These are phyloP conservation scores for Zelonia costaricensis DNA, from an alignment of 208 protist genomes.

Conservation along the genomic window DNA sequence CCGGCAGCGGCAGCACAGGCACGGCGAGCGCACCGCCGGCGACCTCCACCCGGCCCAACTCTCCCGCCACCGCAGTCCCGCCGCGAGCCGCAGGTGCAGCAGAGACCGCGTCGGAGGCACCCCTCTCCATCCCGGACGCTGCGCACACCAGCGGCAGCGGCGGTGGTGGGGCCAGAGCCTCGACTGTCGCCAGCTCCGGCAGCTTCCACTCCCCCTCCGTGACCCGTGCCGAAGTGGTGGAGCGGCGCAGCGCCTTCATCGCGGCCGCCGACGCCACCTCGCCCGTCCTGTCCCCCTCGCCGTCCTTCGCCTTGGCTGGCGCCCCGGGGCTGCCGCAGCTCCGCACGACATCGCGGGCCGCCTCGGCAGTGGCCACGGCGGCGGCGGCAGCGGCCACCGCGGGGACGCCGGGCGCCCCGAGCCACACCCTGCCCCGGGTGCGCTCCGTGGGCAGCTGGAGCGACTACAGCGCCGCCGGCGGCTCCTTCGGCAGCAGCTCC, in stretches of 20 bases:
- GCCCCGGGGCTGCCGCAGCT: too few relatives aligned
- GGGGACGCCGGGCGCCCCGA: too few relatives aligned
- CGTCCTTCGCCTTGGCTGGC: conserved; percentile 1
- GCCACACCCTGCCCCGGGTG: background rate
- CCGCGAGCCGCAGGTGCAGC: too few relatives aligned
- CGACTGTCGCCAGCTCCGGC: background rate
- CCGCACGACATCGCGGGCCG: background rate
- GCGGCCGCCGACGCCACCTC: background rate
- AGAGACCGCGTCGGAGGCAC: too few relatives aligned
- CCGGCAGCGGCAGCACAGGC: background rate
- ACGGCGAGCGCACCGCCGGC: too few relatives aligned
- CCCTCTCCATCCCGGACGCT: too few relatives aligned
- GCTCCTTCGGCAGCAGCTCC: background rate
- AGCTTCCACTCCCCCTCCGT: background rate
- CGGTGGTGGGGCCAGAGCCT: too few relatives aligned
- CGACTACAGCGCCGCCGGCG: background rate
- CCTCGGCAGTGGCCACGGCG: background rate
- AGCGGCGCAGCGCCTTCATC: conserved; percentile 7
- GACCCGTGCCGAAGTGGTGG: conserved; percentile 7
- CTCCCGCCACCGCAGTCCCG: too few relatives aligned
- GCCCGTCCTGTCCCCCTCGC: background rate
- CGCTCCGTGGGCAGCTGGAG: conserved; percentile 5
- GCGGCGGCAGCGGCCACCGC: too few relatives aligned
- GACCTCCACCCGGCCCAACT: too few relatives aligned
- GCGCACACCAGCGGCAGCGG: too few relatives aligned